A percentile compares a stretch with the other conserved stretches of the same genome.
Conservation (phyloP, 2,329 filamentous ascomycete species). For the Plenodomus lindquistii region DNA sequence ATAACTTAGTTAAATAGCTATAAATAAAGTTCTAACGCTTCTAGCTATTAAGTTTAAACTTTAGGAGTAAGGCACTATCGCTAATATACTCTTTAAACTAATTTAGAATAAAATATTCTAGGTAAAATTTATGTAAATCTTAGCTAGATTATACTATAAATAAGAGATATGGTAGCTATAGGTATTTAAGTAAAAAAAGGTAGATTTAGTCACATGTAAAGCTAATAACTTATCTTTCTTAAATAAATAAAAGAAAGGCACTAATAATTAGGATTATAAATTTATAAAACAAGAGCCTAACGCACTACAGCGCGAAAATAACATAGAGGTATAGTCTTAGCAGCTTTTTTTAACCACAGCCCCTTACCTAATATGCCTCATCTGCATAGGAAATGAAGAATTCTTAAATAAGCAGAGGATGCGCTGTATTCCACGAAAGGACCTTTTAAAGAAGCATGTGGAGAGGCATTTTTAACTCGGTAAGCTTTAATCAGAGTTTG, state of each 20-base stretch:
- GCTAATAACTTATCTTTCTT: too few relatives aligned
- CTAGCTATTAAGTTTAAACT: too few relatives aligned
- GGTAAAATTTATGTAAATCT: too few relatives aligned
- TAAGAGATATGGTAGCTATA: too few relatives aligned
- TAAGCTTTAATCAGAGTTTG: constrained; percentile 14
- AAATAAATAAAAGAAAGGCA: neutral
- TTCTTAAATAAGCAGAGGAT: constrained; percentile 13
- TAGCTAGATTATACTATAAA: too few relatives aligned
- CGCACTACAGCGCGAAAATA: constrained; percentile 2
- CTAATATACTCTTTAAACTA: too few relatives aligned
- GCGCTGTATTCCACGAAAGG: constrained; percentile 11
- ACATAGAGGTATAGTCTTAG: constrained; percentile 1
- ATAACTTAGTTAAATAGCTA: too few relatives aligned
- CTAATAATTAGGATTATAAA: constrained; percentile 4
- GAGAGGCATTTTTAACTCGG: constrained; percentile 14
- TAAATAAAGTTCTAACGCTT: too few relatives aligned
- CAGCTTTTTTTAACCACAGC: constrained; percentile 7
- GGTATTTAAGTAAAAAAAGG: too few relatives aligned
- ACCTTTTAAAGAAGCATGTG: constrained; percentile 18
- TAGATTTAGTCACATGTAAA: too few relatives aligned
- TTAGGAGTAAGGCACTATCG: too few relatives aligned
- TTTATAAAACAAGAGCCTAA: constrained; percentile 9
- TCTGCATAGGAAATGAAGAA: constrained; percentile 19
- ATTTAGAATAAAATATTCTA: too few relatives aligned
- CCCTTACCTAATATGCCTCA: constrained; percentile 15